Percentiles rank a stretch among this genome's conserved stretches.
Conservation (phyloP, 306 rosid species). For the Abrus pulchellus region DNA sequence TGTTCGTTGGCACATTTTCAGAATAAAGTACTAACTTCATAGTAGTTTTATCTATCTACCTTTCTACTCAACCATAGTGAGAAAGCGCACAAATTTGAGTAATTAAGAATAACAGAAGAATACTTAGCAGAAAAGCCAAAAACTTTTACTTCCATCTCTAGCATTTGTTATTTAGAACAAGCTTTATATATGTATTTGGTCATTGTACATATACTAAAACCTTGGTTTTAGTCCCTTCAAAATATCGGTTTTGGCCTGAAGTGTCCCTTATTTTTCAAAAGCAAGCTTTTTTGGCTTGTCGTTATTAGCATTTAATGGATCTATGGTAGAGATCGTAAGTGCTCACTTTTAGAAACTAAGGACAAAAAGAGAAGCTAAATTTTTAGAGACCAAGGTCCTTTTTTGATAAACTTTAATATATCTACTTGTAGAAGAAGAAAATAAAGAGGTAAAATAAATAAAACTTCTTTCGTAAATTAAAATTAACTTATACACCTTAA, state of each 20-base stretch:
- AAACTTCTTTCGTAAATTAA: too few relatives aligned
- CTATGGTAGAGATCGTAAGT: not conserved
- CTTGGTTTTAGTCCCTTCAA: not conserved
- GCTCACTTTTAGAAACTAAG: not conserved
- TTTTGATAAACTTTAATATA: too few relatives aligned
- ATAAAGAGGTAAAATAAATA: too few relatives aligned
- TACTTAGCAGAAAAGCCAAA: not conserved
- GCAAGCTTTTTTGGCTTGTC: not conserved
- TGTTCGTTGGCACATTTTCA: conserved; percentile 8
- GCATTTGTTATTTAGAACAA: not conserved
- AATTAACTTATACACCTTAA: too few relatives aligned
- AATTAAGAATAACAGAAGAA: not conserved
- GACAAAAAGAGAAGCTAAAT: not conserved
- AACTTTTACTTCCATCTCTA: not conserved
- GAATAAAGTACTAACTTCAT: not conserved
- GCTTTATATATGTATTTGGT: not conserved
- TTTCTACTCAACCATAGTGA: conserved; percentile 15
- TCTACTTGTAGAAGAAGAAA: too few relatives aligned
- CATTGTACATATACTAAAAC: not conserved
- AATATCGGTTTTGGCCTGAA: not conserved
- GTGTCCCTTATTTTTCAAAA: not conserved
- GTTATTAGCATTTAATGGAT: not conserved
- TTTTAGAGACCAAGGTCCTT: not conserved
- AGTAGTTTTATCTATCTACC: conserved; percentile 5
- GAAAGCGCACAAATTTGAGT: not conserved